These are phyloP conservation scores for Pleurotus pulmonarius DNA, from an alignment of 768 basidiomycete genomes.

Conservation along the genomic window DNA sequence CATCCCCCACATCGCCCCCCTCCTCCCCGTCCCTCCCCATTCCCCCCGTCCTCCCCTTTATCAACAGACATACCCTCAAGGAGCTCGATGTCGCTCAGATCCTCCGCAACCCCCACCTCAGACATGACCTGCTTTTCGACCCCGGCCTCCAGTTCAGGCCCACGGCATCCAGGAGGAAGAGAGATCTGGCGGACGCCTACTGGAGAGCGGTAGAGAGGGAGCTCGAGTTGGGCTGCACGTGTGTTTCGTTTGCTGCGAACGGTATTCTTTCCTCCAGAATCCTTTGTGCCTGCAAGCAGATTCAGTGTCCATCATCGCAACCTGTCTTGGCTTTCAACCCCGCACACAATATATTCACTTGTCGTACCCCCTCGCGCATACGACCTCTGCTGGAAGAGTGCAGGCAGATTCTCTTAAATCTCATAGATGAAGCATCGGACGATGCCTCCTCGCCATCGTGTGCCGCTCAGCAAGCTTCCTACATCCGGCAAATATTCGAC, in stretches of 20 bases:
- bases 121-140: constrained; percentile 90
- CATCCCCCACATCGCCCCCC: constrained; percentile 34
- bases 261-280: background rate
- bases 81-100: constrained; percentile 86
- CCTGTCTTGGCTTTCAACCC: constrained; percentile 43
- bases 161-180: constrained; percentile 69
- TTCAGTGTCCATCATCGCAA: constrained; percentile 32
- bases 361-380: constrained; percentile 72
- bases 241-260: constrained; percentile 61
- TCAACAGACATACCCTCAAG: constrained; percentile 79
- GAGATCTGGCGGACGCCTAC: constrained; percentile 71
- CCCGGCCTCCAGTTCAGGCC: constrained; percentile 80
- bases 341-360: constrained; percentile 45
- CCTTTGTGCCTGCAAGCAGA: constrained; percentile 46
- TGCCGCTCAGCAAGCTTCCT: constrained; percentile 58
- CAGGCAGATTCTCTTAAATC: constrained; percentile 74
- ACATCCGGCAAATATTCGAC: constrained; percentile 76
- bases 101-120: constrained; percentile 85
- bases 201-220: constrained; percentile 82
- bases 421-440: constrained; percentile 48
- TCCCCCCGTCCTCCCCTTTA: constrained; percentile 68
- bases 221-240: constrained; percentile 79
- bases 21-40: constrained; percentile 38
- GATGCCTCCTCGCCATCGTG: constrained; percentile 55
- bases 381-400: constrained; percentile 69